phyloP scores from a whole-genome alignment of 2,329 filamentous ascomycete genomes.

The Cladophialophora exuberans region DNA sequence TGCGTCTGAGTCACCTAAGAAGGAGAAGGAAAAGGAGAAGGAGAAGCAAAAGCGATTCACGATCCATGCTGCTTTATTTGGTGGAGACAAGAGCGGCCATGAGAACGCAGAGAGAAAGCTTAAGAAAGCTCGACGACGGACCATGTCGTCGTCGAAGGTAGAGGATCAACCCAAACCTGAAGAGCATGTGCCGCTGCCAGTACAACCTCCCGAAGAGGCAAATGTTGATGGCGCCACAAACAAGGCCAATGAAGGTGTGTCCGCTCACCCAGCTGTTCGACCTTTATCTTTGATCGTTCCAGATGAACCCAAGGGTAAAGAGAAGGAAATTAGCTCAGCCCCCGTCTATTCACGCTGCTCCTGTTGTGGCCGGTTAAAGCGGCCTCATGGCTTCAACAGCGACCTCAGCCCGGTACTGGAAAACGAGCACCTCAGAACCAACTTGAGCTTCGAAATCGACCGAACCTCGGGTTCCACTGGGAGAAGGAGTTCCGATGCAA shows the following conservation, averaged over 20 bases:
- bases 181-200: background rate
- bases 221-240: slow-evolving; percentile 14
- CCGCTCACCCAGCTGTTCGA: slow-evolving; percentile 27
- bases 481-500: slow-evolving; percentile 27
- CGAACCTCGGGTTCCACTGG: slow-evolving; percentile 14
- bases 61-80: slow-evolving; percentile 21
- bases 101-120: slow-evolving; percentile 20
- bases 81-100: slow-evolving; percentile 16
- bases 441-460: slow-evolving; percentile 33
- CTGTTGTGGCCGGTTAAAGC: slow-evolving; percentile 33
- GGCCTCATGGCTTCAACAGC: slow-evolving; percentile 22
- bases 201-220: background rate
- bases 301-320: slow-evolving; percentile 28
- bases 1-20: slow-evolving; percentile 19
- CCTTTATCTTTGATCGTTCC: slow-evolving; percentile 28
- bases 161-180: background rate
- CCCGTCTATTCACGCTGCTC: slow-evolving; percentile 30
- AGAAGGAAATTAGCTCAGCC: slow-evolving; percentile 24
- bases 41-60: slow-evolving; percentile 26
- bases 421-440: slow-evolving; percentile 32
- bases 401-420: slow-evolving; percentile 33
- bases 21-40: slow-evolving; percentile 27
- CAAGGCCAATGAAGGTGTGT: slow-evolving; percentile 16
- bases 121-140: slow-evolving; percentile 24
- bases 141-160: slow-evolving; percentile 17